Base-by-base conservation (phyloP, 345 rosid genomes). In the Eutrema yunnanense region DNA sequence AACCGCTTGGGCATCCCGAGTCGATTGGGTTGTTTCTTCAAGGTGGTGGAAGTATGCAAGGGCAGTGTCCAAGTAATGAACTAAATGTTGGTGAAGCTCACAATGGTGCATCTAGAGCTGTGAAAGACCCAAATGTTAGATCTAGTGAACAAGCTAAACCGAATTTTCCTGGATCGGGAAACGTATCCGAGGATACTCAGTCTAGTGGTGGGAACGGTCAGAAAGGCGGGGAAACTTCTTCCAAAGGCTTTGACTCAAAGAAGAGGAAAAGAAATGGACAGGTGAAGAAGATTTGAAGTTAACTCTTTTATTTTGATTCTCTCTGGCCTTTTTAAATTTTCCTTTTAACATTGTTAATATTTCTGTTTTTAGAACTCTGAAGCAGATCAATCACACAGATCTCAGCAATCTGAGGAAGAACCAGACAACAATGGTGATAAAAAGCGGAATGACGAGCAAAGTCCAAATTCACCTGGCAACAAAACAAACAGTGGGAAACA, bases 111-210 rank as follows among this genome's bases (percentile, higher is more conserved):
- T 72, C 81, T 52, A 33, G 76, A 70, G 78, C 70, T 54, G 68
- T 76, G 69, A 84, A 85, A 56, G 83, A 77, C 29, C 67, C 82
- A 74, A 84, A 73, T 55, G 88, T 75, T 55, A 74, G 78, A 73
- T 84, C 86, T 62, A 79, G 73, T 56, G 88, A 83, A 56, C 90
- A 86, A 69, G 83, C 52, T 65, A 88, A 83, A 80, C 85, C 81
- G 78, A 84, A 82, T 75, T 72, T 78, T 68, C 85, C 86, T 73
- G 87, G 84, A 59, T 87, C 93, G 10, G 85, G 87, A 56, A 85
- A 90, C 77, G 92, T 87, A 51, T 90, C 99, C 8, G 95, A 88
- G 78, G 90, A 88, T 80, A 82, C 90, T 62, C 96, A 89, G 78
- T 86, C 83, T 76, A 86, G 90, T 76, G 98, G 89, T 11, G 84